A percentile compares a stretch with the other conserved stretches of the same genome.
Conservation (phyloP, 495 filamentous ascomycete species). For the Xylona heveae region DNA sequence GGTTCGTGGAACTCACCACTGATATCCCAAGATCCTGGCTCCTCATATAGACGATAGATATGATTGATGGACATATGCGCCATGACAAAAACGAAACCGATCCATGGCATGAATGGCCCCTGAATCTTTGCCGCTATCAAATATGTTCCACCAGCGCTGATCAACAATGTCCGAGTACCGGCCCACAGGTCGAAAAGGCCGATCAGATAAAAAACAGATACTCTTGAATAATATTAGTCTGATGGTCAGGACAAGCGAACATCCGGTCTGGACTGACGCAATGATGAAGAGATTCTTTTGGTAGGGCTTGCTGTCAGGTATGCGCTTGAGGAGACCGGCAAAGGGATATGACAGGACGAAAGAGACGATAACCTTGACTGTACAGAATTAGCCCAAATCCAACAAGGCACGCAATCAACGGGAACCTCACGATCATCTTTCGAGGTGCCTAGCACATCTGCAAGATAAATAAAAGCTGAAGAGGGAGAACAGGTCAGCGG, state of each 20-base stretch:
- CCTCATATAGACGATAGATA: constrained; percentile 53
- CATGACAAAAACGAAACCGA: constrained; percentile 88
- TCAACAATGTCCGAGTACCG: constrained; percentile 57
- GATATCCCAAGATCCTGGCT: constrained; percentile 54
- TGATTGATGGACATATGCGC: constrained; percentile 85
- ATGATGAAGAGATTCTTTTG: constrained; percentile 85
- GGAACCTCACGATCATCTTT: constrained; percentile 58
- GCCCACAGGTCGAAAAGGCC: constrained; percentile 91
- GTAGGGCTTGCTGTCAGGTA: constrained; percentile 67
- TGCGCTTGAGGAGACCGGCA: constrained; percentile 69
- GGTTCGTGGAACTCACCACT: constrained; percentile 30
- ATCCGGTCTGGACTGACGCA: too few relatives aligned
- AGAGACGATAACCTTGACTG: constrained; percentile 84
- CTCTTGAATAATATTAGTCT: constrained; percentile 15
- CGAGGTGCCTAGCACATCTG: constrained; percentile 47
- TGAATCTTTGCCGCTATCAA: constrained; percentile 63
- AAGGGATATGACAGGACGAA: constrained; percentile 89
- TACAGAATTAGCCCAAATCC: constrained; percentile 4
- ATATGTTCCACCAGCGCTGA: constrained; percentile 63
- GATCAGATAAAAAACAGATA: constrained; percentile 74
- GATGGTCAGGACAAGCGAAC: neutral
- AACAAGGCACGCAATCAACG: neutral
- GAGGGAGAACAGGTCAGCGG: constrained; percentile 9
- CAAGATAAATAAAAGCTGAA: constrained; percentile 52
- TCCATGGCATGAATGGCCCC: constrained; percentile 96